Conservation (phyloP, 495 filamentous ascomycete species). For the Penicillium psychrofluorescens region DNA sequence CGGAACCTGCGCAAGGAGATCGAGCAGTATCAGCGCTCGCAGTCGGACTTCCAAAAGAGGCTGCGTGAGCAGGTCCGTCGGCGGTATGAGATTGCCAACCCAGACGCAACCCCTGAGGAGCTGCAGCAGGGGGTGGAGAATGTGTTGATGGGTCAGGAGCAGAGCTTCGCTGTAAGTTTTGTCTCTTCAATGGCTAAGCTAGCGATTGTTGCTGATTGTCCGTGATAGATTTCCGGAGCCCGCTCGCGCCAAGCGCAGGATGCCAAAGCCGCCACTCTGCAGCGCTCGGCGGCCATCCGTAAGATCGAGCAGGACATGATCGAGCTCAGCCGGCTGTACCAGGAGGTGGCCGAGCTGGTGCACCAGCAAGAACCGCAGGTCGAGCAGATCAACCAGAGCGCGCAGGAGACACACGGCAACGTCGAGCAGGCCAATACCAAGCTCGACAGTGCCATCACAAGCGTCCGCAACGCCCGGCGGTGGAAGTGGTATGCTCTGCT, state of each 20-base stretch:
- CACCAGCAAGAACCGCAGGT: constrained; percentile 76
- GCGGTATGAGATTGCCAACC: constrained; percentile 83
- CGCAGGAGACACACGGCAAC: constrained; percentile 69
- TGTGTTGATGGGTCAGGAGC: constrained; percentile 56
- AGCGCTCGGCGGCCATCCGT: constrained; percentile 81
- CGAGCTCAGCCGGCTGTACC: constrained; percentile 76
- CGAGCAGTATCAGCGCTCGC: constrained; percentile 69
- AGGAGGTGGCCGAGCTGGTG: constrained; percentile 75
- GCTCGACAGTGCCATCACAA: constrained; percentile 67
- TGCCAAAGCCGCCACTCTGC: constrained; percentile 66
- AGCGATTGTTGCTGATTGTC: constrained; percentile 7
- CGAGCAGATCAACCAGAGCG: constrained; percentile 70
- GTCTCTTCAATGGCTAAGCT: neutral
- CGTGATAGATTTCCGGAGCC: constrained; percentile 51
- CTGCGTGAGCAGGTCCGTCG: constrained; percentile 76
- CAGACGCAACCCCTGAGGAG: constrained; percentile 75
- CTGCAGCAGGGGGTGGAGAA: constrained; percentile 68
- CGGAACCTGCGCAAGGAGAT: constrained; percentile 71
- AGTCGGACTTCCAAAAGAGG: constrained; percentile 67
- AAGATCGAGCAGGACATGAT: constrained; percentile 85
- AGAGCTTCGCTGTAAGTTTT: constrained; percentile 59
- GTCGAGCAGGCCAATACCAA: constrained; percentile 74
- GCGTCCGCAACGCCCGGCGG: constrained; percentile 69
- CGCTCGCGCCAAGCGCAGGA: constrained; percentile 74
- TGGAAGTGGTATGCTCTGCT: constrained; percentile 98